A percentile compares a stretch with the other conserved stretches of the same genome.
Evolutionary conservation across 2,329 filamentous ascomycete species (phyloP).

Genomic region (Thielaviopsis ethacetica): DNA sequence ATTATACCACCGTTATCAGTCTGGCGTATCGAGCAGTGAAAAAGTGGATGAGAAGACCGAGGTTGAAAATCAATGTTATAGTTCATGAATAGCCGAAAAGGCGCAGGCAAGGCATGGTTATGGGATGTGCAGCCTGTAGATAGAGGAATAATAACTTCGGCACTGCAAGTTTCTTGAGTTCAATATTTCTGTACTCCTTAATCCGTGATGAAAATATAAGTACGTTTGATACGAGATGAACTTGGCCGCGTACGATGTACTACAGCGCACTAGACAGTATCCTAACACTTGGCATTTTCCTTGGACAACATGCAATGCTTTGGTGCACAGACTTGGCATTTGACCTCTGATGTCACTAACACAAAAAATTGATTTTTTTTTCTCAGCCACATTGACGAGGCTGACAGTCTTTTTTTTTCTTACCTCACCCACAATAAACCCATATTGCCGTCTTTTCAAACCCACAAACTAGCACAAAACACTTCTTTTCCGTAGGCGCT

Average conservation of each 20-base stretch:
- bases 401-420: neutral
- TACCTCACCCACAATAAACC: no score
- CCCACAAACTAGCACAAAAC: no score
- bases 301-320: neutral
- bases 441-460: no score
- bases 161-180: constrained; percentile 9
- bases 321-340: neutral
- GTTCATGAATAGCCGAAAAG: constrained; percentile 2
- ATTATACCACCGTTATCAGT: constrained; percentile 11
- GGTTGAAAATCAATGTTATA: constrained; percentile 7
- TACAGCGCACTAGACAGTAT: neutral
- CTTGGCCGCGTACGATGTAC: no score
- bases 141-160: constrained; percentile 10
- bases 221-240: no score
- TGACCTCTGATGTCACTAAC: neutral
- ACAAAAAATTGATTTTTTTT: neutral
- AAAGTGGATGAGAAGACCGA: constrained; percentile 12
- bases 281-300: neutral
- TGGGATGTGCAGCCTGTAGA: constrained; percentile 9
- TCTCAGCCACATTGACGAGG: constrained; percentile 1
- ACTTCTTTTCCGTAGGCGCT: no score
- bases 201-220: neutral
- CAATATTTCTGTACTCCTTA: neutral
- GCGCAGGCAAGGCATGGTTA: constrained; percentile 6
- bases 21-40: constrained; percentile 10